Base-by-base conservation (phyloP, 768 basidiomycete species). In the Leccinum barrowsii region DNA sequence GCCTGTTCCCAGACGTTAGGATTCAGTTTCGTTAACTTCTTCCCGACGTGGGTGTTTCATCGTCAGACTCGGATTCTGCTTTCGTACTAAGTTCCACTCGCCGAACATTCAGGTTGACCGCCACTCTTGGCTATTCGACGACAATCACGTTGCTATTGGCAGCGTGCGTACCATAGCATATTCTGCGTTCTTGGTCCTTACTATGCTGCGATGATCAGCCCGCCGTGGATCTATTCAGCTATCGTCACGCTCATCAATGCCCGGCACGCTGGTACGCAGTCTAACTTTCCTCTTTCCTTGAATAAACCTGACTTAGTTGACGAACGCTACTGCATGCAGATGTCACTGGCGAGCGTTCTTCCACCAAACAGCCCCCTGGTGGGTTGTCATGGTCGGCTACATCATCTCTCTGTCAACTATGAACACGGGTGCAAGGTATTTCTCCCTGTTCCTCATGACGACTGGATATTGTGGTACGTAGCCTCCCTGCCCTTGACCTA, bases 401-500 rank as follows among this genome's bases (percentile, higher is more conserved):
- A 81, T 87, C 59, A 85, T 87, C 59, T 80, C 79, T 3, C 67
- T 86, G 19, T 79, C 79, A 1, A 86, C 85, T 0, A 77, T 77
- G 72, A 73, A 70, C 3, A 76, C 77, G n/a, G 78, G 70, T 0
- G 84, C 76, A 1, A 79, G 85, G 55, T 87, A 87, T 61, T 74
- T 87, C 26, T 78, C 83, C 1, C 70, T 87, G 68, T 87, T 86
- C 70, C 73, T 87, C 32, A 85, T 88, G 84, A 78, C 85, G 0
- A 69, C 72, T 53, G 85, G 85, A 52, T 82, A 81, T 60, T 71
- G 71, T 5, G 79, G 80, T 73, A 44, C 26, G 70, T 57, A 15
- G 8, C 11, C 13, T 52, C n/a, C 7, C 13, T 8, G 15, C 6
- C 13, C 24, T 24, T 46, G 22, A 6, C 17, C n/a, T 44, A n/a